Evolutionary conservation across 257 asterid species (phyloP).

Genomic region (Galeopsis tetrahit): DNA sequence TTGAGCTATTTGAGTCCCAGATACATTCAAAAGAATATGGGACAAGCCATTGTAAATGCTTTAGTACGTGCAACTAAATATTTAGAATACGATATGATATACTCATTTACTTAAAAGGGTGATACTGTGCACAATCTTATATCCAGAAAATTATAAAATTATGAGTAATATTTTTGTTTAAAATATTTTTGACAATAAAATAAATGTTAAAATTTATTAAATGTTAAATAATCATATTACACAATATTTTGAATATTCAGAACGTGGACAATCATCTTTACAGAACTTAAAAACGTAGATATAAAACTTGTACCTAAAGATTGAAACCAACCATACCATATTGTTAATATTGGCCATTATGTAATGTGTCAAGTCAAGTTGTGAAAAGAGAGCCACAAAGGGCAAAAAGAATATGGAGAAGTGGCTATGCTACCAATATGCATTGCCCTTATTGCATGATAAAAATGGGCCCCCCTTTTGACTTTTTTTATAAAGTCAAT

Average conservation of each 20-base stretch:
- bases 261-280: no score
- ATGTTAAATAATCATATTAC: no score
- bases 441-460: slow-evolving; percentile 22
- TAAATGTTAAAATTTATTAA: no score
- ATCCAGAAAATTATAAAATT: no score
- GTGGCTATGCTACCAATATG: slow-evolving; percentile 30
- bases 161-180: no score
- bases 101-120: not conserved
- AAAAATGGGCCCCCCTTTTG: slow-evolving; percentile 28
- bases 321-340: slow-evolving; percentile 33
- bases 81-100: not conserved
- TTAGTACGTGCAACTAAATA: not conserved
- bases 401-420: slow-evolving; percentile 39
- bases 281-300: no score
- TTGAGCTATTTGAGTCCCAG: no score
- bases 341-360: slow-evolving; percentile 23
- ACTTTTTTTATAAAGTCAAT: slow-evolving; percentile 49
- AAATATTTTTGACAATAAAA: no score
- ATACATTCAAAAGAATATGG: not conserved
- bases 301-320: slow-evolving; percentile 25
- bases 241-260: no score
- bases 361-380: slow-evolving; percentile 32
- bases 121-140: no score
- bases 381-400: slow-evolving; percentile 40
- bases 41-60: not conserved